Conservation (phyloP, 1,139 yeast genomes). For the Taphrina wiesneri region DNA sequence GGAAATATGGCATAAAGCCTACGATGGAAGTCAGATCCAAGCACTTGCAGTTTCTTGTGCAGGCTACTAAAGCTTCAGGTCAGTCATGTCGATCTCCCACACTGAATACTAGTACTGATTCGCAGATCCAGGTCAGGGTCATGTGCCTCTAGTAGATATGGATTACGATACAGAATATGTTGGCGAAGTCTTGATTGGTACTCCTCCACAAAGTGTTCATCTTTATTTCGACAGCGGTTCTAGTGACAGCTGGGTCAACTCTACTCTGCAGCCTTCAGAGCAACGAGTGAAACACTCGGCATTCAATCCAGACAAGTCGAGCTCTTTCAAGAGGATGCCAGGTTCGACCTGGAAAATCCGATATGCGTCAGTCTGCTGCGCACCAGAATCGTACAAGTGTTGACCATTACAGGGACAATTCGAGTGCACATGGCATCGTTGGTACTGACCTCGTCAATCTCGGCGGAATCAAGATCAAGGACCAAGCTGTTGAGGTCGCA, state of each 20-base stretch:
- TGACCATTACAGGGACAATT: background rate
- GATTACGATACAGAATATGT: background rate
- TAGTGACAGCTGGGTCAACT: constrained; percentile 4
- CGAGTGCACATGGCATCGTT: background rate
- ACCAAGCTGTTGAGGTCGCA: constrained; percentile 1
- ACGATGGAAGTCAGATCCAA: background rate
- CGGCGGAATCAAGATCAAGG: background rate
- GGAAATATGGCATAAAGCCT: background rate
- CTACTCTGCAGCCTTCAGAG: background rate
- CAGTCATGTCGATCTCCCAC: no score
- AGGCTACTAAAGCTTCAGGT: no score
- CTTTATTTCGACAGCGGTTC: constrained; percentile 7
- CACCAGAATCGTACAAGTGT: background rate
- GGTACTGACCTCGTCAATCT: background rate
- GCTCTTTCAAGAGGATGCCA: background rate
- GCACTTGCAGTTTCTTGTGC: background rate
- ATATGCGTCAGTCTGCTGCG: background rate
- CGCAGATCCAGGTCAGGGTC: background rate
- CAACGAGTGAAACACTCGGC: background rate
- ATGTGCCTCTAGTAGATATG: background rate
- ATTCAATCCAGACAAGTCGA: background rate
- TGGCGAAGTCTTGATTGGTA: background rate
- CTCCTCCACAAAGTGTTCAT: constrained; percentile 1
- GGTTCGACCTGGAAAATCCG: background rate
- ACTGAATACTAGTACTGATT: background rate